Evolutionary conservation across 208 protist genomes (phyloP).

Genomic region (Jaenimonas drosophilae): DNA sequence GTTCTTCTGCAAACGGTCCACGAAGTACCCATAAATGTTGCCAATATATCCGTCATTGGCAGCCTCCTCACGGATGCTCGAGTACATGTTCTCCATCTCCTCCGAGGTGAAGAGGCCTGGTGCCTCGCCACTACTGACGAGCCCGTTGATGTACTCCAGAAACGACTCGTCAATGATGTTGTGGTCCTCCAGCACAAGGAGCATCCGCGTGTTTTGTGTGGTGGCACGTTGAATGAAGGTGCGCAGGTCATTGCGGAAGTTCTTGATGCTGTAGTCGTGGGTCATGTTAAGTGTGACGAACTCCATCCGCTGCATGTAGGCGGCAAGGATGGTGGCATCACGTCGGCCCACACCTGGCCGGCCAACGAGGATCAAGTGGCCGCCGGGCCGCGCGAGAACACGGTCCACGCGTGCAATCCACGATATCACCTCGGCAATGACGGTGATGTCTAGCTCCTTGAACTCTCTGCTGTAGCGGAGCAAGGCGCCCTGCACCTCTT

Average conservation of each 20-base stretch:
- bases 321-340: conserved; percentile 68
- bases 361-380: conserved; percentile 91
- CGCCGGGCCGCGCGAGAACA: conserved; percentile 68
- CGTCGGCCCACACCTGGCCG: conserved; percentile 86
- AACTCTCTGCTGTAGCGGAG: conserved; percentile 94
- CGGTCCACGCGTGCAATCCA: conserved; percentile 89
- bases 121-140: conserved; percentile 89
- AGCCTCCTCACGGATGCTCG: conserved; percentile 83
- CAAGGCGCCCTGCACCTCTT: conserved; percentile 77
- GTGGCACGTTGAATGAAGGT: conserved; percentile 73
- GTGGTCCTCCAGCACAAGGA: conserved; percentile 95
- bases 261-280: conserved; percentile 84
- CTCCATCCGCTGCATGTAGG: conserved; percentile 83
- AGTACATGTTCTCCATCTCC: conserved; percentile 93
- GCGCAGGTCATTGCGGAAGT: conserved; percentile 81
- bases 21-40: conserved; percentile 75
- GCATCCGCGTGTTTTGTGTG: conserved; percentile 79
- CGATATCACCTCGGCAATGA: conserved; percentile 89
- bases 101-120: conserved; percentile 95
- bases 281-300: conserved; percentile 86
- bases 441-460: conserved; percentile 82
- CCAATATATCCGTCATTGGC: conserved; percentile 78
- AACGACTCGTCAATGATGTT: conserved; percentile 95
- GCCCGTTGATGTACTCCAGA: conserved; percentile 95
- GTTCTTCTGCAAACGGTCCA: conserved; percentile 81